phyloP scores from a whole-genome alignment of 1,284 basidiomycete genomes.

The Austroboletus rostrupii region DNA sequence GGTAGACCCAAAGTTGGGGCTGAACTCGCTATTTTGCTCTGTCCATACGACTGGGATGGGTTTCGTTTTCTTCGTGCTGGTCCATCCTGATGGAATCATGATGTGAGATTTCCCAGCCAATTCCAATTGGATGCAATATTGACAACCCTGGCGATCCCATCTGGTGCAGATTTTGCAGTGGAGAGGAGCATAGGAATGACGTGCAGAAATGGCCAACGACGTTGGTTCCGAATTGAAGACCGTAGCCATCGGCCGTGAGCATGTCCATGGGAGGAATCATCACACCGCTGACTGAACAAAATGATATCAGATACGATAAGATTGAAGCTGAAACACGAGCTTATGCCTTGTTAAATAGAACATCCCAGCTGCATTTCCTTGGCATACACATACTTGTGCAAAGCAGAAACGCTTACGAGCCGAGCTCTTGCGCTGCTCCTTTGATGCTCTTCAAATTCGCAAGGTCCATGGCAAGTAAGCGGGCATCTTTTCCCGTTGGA shows the following conservation, averaged over 20 bases:
- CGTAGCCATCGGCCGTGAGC: constrained; percentile 51
- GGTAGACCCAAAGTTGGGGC: background rate
- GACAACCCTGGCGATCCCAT: constrained; percentile 41
- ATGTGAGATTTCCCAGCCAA: constrained; percentile 14
- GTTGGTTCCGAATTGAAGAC: constrained; percentile 53
- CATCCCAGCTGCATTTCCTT: constrained; percentile 47
- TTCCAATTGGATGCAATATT: constrained; percentile 35
- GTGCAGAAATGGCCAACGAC: constrained; percentile 38
- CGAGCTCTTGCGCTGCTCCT: constrained; percentile 47
- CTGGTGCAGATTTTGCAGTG: constrained; percentile 26
- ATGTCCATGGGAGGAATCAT: constrained; percentile 42
- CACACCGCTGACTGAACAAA: constrained; percentile 49
- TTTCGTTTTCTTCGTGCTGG: constrained; percentile 22
- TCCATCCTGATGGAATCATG: constrained; percentile 30
- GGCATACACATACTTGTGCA: too few relatives aligned
- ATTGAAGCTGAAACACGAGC: constrained; percentile 4
- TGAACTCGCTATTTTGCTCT: constrained; percentile 39
- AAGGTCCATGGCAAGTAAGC: constrained; percentile 61
- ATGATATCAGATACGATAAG: background rate
- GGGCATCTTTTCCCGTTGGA: constrained; percentile 41
- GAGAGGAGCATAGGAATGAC: constrained; percentile 40
- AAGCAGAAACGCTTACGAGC: constrained; percentile 4
- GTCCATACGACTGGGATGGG: constrained; percentile 34
- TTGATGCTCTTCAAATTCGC: constrained; percentile 53
- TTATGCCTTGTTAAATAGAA: constrained; percentile 55